phyloP scores from a whole-genome alignment of 1,284 basidiomycete genomes.

The Moesziomyces globuligerus region DNA sequence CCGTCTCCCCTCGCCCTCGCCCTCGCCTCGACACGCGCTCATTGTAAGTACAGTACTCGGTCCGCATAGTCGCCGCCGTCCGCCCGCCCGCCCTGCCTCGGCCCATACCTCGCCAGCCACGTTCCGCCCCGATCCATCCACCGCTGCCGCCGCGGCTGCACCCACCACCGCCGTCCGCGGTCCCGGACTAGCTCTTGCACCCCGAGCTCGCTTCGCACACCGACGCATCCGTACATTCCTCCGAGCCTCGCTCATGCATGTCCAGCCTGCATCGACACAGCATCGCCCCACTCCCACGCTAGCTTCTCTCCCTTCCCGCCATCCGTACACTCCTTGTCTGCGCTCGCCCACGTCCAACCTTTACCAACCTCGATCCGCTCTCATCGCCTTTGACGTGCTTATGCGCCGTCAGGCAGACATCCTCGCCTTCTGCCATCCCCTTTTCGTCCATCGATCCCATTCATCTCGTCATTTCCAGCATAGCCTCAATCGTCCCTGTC shows the following conservation, averaged over 20 bases:
- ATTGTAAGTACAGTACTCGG: no score
- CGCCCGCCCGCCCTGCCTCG: no score
- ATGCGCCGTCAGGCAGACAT: no score
- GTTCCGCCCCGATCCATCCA: no score
- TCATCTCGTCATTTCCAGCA: constrained; percentile 11
- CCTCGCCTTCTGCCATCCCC: background rate
- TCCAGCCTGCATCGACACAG: background rate
- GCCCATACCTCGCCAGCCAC: no score
- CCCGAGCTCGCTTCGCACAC: background rate
- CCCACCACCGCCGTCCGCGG: background rate
- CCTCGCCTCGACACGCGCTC: no score
- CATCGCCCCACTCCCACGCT: constrained; percentile 40
- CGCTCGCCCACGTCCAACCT: background rate
- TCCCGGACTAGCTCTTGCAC: background rate
- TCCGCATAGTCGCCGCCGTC: no score
- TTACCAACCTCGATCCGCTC: background rate
- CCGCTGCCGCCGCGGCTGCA: background rate
- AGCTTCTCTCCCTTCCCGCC: constrained; percentile 10
- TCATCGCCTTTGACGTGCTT: constrained; percentile 10
- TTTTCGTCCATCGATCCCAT: background rate
- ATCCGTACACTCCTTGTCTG: background rate
- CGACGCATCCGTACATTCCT: constrained; percentile 10
- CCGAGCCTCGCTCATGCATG: background rate
- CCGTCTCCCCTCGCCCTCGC: background rate
- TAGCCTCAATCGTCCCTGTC: constrained; percentile 16